Percentiles rank a stretch among this genome's conserved stretches.
Evolutionary conservation across 257 asterid species (phyloP).

Genomic region (Henckelia pumila): DNA sequence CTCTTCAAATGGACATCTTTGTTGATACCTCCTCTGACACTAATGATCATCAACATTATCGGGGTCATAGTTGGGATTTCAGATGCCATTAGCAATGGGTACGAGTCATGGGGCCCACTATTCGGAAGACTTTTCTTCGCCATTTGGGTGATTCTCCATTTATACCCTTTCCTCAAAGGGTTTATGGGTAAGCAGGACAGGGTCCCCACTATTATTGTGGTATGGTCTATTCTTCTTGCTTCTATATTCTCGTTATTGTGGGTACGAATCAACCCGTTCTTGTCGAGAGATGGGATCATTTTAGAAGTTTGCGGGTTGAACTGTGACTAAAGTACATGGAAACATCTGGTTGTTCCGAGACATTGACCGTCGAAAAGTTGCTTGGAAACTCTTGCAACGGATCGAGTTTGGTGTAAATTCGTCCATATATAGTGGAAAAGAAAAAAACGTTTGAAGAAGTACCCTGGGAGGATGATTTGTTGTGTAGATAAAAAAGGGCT

Average conservation of each 20-base stretch:
- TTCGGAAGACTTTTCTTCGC: not conserved
- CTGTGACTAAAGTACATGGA: not conserved
- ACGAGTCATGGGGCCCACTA: not conserved
- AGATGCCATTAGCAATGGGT: not conserved
- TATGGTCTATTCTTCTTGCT: not conserved
- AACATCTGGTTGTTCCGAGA: not conserved
- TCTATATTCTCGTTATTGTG: not conserved
- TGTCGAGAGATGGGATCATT: not conserved
- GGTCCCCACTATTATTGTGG: not conserved
- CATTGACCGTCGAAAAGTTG: too few species aligned
- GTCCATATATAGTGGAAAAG: not conserved
- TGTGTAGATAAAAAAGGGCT: not conserved
- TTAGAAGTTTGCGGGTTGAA: not conserved
- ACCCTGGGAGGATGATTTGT: not conserved
- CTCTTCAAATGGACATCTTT: not conserved
- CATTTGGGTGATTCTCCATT: not conserved
- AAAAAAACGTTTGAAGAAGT: too few species aligned
- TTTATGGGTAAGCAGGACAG: not conserved
- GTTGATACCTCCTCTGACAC: not conserved
- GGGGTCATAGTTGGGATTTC: not conserved
- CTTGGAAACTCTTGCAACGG: not conserved
- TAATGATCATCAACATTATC: not conserved
- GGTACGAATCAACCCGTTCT: not conserved
- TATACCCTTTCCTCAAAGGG: too few species aligned
- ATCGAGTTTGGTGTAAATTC: not conserved